A percentile compares a stretch with the other conserved stretches of the same genome.
Conservation (phyloP, 331 rosid species). For the Acacia concinna region DNA sequence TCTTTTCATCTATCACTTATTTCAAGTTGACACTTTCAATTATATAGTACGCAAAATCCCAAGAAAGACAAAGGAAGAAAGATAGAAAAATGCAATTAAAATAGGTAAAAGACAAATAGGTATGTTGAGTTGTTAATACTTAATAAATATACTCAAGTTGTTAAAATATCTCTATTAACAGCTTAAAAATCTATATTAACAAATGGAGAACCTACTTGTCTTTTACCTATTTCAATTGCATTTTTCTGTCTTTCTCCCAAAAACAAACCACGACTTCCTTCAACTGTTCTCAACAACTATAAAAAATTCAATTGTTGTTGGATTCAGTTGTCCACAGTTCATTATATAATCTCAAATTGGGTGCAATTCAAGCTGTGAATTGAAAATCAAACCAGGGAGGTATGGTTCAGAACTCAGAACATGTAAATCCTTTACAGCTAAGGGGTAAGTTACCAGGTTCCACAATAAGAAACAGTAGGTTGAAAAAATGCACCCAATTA, state of each 20-base stretch:
- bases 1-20: slow-evolving; percentile 1
- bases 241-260: too few relatives aligned
- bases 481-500: slow-evolving; percentile 4
- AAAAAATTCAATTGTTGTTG: background rate
- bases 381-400: background rate
- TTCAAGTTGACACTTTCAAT: slow-evolving; percentile 12
- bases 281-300: background rate
- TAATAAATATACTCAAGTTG: too few relatives aligned
- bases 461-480: slow-evolving; percentile 21
- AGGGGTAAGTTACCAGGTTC: background rate
- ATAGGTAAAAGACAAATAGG: too few relatives aligned
- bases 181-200: too few relatives aligned
- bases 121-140: too few relatives aligned
- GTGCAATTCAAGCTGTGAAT: background rate
- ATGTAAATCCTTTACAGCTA: slow-evolving; percentile 10
- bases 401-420: slow-evolving; percentile 2
- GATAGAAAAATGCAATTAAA: too few relatives aligned
- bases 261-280: background rate
- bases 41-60: background rate
- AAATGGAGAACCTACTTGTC: too few relatives aligned
- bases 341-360: background rate
- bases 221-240: too few relatives aligned
- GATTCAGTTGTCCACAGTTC: background rate
- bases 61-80: background rate
- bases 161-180: too few relatives aligned